These are phyloP conservation scores for Triticum urartu DNA, from an alignment of 176 grass and related monocot species.

Conservation along the genomic window DNA sequence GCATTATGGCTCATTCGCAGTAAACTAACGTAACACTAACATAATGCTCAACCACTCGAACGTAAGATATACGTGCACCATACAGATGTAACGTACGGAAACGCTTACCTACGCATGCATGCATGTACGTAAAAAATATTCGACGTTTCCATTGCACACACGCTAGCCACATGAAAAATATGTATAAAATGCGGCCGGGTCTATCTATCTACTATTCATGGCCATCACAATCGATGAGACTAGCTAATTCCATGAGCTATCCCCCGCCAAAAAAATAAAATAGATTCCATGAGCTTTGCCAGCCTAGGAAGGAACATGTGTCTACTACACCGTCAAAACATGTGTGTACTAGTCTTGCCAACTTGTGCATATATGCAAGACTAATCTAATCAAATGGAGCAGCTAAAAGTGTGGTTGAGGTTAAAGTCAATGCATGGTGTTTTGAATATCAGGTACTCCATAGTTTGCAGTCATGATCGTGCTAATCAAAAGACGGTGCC, in stretches of 20 bases:
- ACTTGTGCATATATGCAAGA: neutral
- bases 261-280: no score
- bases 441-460: neutral
- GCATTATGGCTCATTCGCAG: no score
- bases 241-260: neutral
- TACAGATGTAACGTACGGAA: neutral
- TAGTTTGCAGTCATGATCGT: neutral
- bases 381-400: neutral
- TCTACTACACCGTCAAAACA: neutral
- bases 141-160: neutral
- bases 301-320: neutral
- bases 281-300: neutral
- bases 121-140: neutral
- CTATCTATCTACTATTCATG: neutral
- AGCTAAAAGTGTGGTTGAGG: no score
- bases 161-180: neutral
- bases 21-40: no score
- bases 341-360: neutral
- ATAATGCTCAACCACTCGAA: neutral
- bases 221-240: neutral
- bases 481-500: slow-evolving; percentile 38
- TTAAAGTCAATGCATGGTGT: neutral
- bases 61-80: neutral
- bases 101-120: neutral
- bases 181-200: neutral